A percentile compares a stretch with the other conserved stretches of the same genome.
Evolutionary conservation across 148 eudicot genomes (phyloP).

Genomic region (Silene latifolia): DNA sequence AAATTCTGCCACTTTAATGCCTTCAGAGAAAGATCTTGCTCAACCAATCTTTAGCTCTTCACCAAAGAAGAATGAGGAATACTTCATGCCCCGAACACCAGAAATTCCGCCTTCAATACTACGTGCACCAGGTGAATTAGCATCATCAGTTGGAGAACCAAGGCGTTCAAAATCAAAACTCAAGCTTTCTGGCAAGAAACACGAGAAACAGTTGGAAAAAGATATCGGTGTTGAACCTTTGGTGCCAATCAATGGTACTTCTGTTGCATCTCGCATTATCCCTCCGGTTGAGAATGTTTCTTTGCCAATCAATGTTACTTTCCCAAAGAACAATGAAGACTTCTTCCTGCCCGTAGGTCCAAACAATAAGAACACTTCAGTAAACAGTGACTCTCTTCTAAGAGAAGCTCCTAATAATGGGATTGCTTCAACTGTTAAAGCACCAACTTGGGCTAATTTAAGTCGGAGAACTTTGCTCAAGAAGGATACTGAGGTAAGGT

Average conservation of each 20-base stretch:
- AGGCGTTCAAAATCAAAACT: constrained; percentile 10
- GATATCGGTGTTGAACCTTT: not conserved
- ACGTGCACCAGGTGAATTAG: not conserved
- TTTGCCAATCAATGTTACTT: not conserved
- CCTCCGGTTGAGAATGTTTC: not conserved
- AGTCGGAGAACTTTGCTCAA: constrained; percentile 6
- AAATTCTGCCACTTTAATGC: constrained; percentile 17
- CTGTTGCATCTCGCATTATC: not conserved
- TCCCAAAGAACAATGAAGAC: not conserved
- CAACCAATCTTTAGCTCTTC: constrained; percentile 1
- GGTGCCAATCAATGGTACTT: not conserved
- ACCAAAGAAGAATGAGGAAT: constrained; percentile 4
- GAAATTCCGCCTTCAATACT: constrained; percentile 8
- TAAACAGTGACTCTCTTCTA: not conserved
- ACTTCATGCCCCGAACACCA: constrained; percentile 8
- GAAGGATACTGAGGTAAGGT: constrained; percentile 6
- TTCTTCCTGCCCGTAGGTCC: constrained; percentile 3
- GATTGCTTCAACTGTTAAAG: constrained; percentile 11
- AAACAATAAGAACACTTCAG: not conserved
- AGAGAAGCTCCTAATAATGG: not conserved
- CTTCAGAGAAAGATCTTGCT: constrained; percentile 3
- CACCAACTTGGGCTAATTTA: too few relatives aligned
- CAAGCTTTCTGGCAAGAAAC: not conserved
- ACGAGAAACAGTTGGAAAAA: not conserved
- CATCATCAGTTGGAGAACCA: not conserved